Base-by-base conservation (phyloP, 1,284 basidiomycete species). In the Malassezia furfur region DNA sequence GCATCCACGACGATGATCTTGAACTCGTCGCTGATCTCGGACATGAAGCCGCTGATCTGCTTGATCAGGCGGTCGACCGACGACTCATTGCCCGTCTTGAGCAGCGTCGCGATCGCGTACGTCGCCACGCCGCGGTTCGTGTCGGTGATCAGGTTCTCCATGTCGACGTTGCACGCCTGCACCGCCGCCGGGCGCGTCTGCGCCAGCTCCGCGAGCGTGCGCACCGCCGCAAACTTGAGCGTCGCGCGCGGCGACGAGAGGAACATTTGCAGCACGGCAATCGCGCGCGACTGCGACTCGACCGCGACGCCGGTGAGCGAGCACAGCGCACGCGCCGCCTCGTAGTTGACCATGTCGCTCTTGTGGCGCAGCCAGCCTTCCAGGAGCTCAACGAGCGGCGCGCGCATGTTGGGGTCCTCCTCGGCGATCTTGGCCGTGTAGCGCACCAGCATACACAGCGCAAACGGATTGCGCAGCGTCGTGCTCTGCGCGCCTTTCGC, bases 341-440 rank as follows among this genome's bases (percentile, higher is more conserved):
- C 94, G 67, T 93, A 89, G 78, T 96, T 98, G 75, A 99, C 94
- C 94, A 96, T 98, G 76, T 99, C 94, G 72, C 90, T 93, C 81
- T 98, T 99, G 78, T 99, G 94, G 59, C 91, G 84, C 58, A 98
- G 80, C 84, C 91, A 93, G 39, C 87, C 85, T 75, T 98, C 94
- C 50, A 98, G 81, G 44, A 96, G 82, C 67, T 96, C 93, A 58
- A 90, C 80, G 82, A 98, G 96, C 25, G 61, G 61, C 19, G 53
- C 58, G 28, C 68, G 66, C 48, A 73, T 62, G 60, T 73, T 73
- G n/a, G 85, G 77, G 77, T 99, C 94, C 69, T 98, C 94, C 67
- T 98, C 93, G 80, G 94, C 91, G 50, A 96, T 87, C 78, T 94
- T 96, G 39, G 91, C 85, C 17, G 94, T 91, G 77, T 93, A 98